A percentile compares a stretch with the other conserved stretches of the same genome.
Evolutionary conservation across 2,329 filamentous ascomycete species (phyloP).

Genomic region (Sordariomycetes sp.): DNA sequence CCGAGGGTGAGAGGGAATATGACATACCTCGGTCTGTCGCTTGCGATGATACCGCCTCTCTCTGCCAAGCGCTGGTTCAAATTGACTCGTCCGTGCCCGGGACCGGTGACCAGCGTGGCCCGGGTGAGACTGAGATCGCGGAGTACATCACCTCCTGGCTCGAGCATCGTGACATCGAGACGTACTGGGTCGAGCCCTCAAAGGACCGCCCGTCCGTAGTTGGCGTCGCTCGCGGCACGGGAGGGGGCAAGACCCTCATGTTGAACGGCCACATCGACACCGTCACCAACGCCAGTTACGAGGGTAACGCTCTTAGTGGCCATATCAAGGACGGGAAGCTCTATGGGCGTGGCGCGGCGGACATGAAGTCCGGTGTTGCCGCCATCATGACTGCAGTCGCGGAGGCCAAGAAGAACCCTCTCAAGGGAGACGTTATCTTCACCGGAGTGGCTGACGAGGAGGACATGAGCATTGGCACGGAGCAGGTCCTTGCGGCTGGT

Average conservation of each 20-base stretch:
- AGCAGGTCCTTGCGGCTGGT: slow-evolving; percentile 32
- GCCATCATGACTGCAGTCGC: slow-evolving; percentile 27
- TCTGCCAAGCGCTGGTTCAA: slow-evolving; percentile 29
- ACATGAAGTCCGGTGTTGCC: slow-evolving; percentile 39
- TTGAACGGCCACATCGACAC: slow-evolving; percentile 41
- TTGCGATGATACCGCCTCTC: slow-evolving; percentile 21
- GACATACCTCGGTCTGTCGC: slow-evolving; percentile 24
- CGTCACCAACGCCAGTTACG: slow-evolving; percentile 32
- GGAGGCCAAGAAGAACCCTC: slow-evolving; percentile 19
- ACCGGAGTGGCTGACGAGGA: slow-evolving; percentile 42
- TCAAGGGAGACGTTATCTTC: slow-evolving; percentile 35
- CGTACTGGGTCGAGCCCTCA: slow-evolving; percentile 31
- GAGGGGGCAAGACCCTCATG: slow-evolving; percentile 33
- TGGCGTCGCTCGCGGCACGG: slow-evolving; percentile 29
- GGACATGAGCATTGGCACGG: slow-evolving; percentile 32
- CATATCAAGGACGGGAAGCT: slow-evolving; percentile 22
- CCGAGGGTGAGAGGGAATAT: slow-evolving; percentile 48
- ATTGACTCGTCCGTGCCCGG: slow-evolving; percentile 36
- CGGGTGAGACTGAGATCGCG: slow-evolving; percentile 30
- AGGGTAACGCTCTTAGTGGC: slow-evolving; percentile 29
- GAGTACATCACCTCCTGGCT: slow-evolving; percentile 35
- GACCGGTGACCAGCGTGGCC: slow-evolving; percentile 23
- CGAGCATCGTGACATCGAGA: slow-evolving; percentile 34
- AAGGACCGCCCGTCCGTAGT: slow-evolving; percentile 35
- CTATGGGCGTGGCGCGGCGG: slow-evolving; percentile 30